Percentiles rank a stretch among this genome's conserved stretches.
Conservation (phyloP, 352 stramenopile species). For the Pythium volutum region DNA sequence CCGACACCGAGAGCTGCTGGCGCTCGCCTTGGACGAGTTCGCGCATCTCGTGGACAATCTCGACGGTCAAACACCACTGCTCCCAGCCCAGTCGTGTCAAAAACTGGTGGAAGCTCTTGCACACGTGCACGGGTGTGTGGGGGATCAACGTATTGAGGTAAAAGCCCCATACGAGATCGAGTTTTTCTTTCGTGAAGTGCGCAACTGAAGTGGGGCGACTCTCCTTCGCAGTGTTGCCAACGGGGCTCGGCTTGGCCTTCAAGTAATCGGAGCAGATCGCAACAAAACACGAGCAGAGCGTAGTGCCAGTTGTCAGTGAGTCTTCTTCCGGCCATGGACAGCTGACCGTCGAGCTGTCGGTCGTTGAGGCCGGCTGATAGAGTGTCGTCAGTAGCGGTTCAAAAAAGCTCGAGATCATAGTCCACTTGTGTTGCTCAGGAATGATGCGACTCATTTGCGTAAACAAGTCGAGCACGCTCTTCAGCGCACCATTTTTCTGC, state of each 20-base stretch:
- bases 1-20: conserved; percentile 34
- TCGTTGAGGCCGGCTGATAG: conserved; percentile 72
- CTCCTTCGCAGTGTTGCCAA: background rate
- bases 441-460: conserved; percentile 58
- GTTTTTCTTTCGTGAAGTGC: conserved; percentile 34
- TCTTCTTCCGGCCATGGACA: conserved; percentile 74
- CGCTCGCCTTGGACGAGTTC: conserved; percentile 66
- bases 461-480: conserved; percentile 77
- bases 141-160: conserved; percentile 72
- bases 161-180: conserved; percentile 81
- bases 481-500: conserved; percentile 70
- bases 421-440: conserved; percentile 65
- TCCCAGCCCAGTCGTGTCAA: conserved; percentile 79
- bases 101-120: conserved; percentile 81
- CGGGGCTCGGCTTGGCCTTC: conserved; percentile 29
- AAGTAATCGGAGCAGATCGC: conserved; percentile 70
- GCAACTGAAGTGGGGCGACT: background rate
- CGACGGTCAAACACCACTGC: conserved; percentile 77
- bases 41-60: conserved; percentile 83
- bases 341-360: conserved; percentile 59
- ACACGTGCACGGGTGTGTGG: conserved; percentile 70
- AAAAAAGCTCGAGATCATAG: conserved; percentile 66
- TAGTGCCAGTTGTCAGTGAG: conserved; percentile 64
- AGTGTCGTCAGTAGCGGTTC: conserved; percentile 76
- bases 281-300: conserved; percentile 79